Evolutionary conservation across 352 stramenopile species (phyloP).

Genomic region (Globisporangium apiculatum): DNA sequence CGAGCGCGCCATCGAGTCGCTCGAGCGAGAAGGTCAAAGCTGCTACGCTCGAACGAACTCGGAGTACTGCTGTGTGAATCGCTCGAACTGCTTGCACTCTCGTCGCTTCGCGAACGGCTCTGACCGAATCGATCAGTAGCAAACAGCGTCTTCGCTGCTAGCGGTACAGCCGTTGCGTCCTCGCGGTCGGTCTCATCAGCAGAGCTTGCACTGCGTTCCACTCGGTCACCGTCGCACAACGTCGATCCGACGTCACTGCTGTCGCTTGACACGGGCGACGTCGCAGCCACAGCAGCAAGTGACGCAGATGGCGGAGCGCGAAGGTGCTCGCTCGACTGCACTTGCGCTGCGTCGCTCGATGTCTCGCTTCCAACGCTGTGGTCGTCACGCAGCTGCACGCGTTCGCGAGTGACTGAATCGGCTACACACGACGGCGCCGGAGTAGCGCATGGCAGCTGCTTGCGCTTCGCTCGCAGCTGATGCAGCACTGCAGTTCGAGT

Average conservation of each 20-base stretch:
- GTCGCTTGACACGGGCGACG: not conserved
- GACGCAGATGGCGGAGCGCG: not conserved
- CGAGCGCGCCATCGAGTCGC: not conserved
- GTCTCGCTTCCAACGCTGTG: not conserved
- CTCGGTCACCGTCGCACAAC: not conserved
- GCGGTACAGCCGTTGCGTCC: no score
- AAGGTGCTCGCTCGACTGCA: not conserved
- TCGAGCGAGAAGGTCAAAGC: not conserved
- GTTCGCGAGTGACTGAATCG: no score
- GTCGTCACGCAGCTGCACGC: not conserved
- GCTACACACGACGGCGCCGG: no score
- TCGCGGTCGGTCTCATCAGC: no score
- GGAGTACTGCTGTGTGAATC: not conserved
- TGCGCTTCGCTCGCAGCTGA: constrained; percentile 7
- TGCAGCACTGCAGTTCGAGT: not conserved
- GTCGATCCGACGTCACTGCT: not conserved
- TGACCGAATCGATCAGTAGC: not conserved
- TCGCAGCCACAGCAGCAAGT: not conserved
- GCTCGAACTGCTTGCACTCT: not conserved
- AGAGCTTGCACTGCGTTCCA: not conserved
- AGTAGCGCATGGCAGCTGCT: not conserved
- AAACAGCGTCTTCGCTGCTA: constrained; percentile 2
- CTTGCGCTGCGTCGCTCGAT: not conserved
- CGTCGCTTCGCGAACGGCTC: not conserved
- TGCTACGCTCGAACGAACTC: not conserved